phyloP scores from a whole-genome alignment of 2,329 filamentous ascomycete genomes.

The Fusarium globosum region DNA sequence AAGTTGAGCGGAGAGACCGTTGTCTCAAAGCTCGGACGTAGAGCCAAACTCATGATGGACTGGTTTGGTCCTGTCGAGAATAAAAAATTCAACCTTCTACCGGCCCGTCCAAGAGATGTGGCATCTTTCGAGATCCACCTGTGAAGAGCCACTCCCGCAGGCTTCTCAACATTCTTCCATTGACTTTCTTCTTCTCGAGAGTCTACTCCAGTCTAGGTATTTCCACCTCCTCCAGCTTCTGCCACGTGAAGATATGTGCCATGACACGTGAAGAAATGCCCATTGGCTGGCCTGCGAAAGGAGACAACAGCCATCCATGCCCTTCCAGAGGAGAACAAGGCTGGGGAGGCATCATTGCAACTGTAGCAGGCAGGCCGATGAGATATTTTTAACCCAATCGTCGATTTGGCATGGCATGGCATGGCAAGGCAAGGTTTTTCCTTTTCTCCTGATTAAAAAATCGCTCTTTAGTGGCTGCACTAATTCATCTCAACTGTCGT shows the following conservation, averaged over 20 bases:
- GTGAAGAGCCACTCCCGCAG: conserved; percentile 5
- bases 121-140: neutral
- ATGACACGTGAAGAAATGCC: neutral
- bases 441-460: neutral
- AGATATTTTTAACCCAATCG: conserved; percentile 28
- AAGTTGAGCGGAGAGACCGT: conserved; percentile 1
- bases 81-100: neutral
- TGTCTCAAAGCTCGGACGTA: conserved; percentile 9
- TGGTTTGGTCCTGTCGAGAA: neutral
- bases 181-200: neutral
- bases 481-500: conserved; percentile 11
- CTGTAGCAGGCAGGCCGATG: neutral
- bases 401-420: conserved; percentile 2
- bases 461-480: conserved; percentile 3
- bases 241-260: neutral
- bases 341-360: neutral
- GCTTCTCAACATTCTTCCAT: neutral
- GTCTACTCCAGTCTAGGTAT: neutral
- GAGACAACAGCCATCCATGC: neutral
- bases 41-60: neutral
- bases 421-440: neutral
- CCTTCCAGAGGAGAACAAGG: neutral
- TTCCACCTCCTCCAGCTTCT: neutral
- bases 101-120: neutral
- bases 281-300: neutral